Conservation (phyloP, 495 filamentous ascomycete species). For the Hypoxylon fragiforme region DNA sequence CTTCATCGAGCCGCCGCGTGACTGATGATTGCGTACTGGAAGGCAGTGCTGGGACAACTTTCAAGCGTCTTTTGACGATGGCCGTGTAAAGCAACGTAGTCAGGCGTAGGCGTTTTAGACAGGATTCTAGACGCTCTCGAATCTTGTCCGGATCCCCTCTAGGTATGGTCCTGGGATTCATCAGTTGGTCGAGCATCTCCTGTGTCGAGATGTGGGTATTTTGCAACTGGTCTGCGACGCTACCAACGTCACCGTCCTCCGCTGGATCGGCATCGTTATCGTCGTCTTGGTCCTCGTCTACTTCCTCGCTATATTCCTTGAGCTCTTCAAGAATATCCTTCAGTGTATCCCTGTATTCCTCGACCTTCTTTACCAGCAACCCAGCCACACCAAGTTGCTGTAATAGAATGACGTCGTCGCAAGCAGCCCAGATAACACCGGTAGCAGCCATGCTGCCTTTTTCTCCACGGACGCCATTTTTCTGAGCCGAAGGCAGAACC, state of each 20-base stretch:
- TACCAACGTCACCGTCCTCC: conserved; percentile 27
- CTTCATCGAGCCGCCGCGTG: conserved; percentile 48
- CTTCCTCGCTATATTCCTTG: conserved; percentile 80
- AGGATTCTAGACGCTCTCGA: conserved; percentile 58
- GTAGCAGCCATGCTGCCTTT: conserved; percentile 63
- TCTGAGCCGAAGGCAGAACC: conserved; percentile 44
- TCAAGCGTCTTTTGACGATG: conserved; percentile 61
- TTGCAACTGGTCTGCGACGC: conserved; percentile 30
- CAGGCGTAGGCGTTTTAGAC: conserved; percentile 59
- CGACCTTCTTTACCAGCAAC: conserved; percentile 61
- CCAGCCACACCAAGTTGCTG: conserved; percentile 66
- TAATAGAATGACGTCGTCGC: conserved; percentile 68
- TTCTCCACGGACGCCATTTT: conserved; percentile 46
- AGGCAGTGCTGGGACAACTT: conserved; percentile 50
- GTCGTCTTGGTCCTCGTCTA: conserved; percentile 52
- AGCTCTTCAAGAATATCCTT: conserved; percentile 82
- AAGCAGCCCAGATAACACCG: conserved; percentile 68
- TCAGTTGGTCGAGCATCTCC: conserved; percentile 57
- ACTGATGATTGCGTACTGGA: conserved; percentile 30
- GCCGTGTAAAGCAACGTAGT: conserved; percentile 63
- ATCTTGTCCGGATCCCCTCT: conserved; percentile 58
- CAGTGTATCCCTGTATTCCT: conserved; percentile 69
- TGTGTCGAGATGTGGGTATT: conserved; percentile 43
- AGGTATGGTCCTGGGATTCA: conserved; percentile 59
- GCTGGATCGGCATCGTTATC: conserved; percentile 45